phyloP scores from a whole-genome alignment of 352 stramenopile genomes.

The Phytopythium sindhum region DNA sequence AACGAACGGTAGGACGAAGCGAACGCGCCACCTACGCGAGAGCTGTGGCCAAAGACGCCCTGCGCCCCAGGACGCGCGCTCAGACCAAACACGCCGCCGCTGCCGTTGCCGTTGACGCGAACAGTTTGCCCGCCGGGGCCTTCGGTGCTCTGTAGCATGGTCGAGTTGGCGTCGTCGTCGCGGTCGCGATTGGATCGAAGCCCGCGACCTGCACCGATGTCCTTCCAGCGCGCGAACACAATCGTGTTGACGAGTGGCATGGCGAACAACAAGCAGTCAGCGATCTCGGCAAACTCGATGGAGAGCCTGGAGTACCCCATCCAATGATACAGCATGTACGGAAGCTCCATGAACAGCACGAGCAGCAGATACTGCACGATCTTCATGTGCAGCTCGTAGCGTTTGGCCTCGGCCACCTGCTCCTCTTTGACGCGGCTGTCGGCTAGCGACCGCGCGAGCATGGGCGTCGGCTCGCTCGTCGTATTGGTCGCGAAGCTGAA shows the following conservation, averaged over 20 bases:
- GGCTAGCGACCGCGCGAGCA: slow-evolving; percentile 8
- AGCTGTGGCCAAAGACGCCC: slow-evolving; percentile 8
- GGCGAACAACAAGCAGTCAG: slow-evolving; percentile 37
- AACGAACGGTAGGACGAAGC: slow-evolving; percentile 35
- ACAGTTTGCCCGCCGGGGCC: slow-evolving; percentile 10
- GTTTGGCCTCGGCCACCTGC: not conserved
- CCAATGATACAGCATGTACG: slow-evolving; percentile 42
- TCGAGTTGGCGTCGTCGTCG: slow-evolving; percentile 8
- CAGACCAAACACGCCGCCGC: not conserved
- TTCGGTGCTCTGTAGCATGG: slow-evolving; percentile 8
- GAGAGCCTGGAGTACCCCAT: slow-evolving; percentile 21
- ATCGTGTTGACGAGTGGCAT: slow-evolving; percentile 54
- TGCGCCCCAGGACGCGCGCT: slow-evolving; percentile 5
- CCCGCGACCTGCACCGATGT: not conserved
- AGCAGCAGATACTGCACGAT: slow-evolving; percentile 49
- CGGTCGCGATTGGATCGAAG: not conserved
- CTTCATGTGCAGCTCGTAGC: slow-evolving; percentile 26
- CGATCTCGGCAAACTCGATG: slow-evolving; percentile 28
- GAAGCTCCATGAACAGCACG: slow-evolving; percentile 41
- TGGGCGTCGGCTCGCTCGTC: slow-evolving; percentile 8
- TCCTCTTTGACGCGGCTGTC: slow-evolving; percentile 7
- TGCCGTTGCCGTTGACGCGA: slow-evolving; percentile 10
- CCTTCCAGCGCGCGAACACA: slow-evolving; percentile 27
- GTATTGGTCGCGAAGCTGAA: slow-evolving; percentile 6
- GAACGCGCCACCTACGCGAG: slow-evolving; percentile 12